These are phyloP conservation scores for Colletotrichum acutatum DNA, from an alignment of 2,329 filamentous ascomycete species.

Conservation along the genomic window DNA sequence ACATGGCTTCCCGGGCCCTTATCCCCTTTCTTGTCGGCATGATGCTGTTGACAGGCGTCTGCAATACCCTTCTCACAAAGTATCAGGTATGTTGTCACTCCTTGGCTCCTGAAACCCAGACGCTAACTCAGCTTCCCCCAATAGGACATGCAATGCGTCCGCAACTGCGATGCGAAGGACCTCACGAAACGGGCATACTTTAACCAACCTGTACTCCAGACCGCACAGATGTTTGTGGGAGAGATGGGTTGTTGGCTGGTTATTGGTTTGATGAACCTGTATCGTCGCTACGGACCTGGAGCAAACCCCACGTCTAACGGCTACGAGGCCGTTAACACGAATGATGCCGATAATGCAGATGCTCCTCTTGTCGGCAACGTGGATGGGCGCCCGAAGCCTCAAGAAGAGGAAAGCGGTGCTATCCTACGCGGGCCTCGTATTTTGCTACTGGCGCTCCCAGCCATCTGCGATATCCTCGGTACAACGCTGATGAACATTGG, in stretches of 20 bases:
- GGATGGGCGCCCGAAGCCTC: slow-evolving; percentile 59
- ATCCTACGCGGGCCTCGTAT: slow-evolving; percentile 78
- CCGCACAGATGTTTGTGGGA: slow-evolving; percentile 97
- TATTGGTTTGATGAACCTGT: slow-evolving; percentile 75
- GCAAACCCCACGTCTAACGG: slow-evolving; percentile 58
- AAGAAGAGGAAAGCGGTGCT: slow-evolving; percentile 58
- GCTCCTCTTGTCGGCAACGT: slow-evolving; percentile 55
- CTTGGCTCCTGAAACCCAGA: not conserved
- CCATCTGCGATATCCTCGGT: slow-evolving; percentile 92
- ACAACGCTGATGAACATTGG: slow-evolving; percentile 99
- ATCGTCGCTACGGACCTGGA: slow-evolving; percentile 65
- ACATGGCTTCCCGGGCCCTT: slow-evolving; percentile 77
- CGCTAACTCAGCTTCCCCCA: not conserved
- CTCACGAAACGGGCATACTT: slow-evolving; percentile 77
- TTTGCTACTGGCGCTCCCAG: slow-evolving; percentile 82
- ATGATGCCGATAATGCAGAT: slow-evolving; percentile 56
- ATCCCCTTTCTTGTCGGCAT: slow-evolving; percentile 90
- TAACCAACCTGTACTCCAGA: slow-evolving; percentile 96
- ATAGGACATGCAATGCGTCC: slow-evolving; percentile 95
- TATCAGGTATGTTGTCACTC: slow-evolving; percentile 76
- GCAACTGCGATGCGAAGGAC: slow-evolving; percentile 81
- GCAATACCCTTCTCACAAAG: slow-evolving; percentile 97
- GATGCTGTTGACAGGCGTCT: slow-evolving; percentile 96
- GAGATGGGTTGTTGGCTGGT: slow-evolving; percentile 98
- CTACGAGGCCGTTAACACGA: slow-evolving; percentile 73